Percentiles rank a stretch among this genome's conserved stretches.
Evolutionary conservation across 2,329 filamentous ascomycete species (phyloP).

Genomic region (Verticillium alfalfae): DNA sequence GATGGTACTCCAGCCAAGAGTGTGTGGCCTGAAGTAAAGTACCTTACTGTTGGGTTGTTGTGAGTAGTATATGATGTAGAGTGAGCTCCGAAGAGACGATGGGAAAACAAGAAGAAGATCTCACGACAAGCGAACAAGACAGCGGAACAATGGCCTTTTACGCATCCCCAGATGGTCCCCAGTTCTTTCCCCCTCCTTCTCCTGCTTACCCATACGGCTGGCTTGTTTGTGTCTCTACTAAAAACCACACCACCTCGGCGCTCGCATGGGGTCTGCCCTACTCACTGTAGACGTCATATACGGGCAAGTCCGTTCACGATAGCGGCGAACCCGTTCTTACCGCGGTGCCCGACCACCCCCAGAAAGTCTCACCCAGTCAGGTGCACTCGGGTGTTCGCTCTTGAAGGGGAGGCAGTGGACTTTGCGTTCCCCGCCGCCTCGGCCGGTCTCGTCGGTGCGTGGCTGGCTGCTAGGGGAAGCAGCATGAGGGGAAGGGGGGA

Average conservation of each 20-base stretch:
- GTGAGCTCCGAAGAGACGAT: background rate
- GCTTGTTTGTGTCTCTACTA: too few species aligned
- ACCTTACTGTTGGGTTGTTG: background rate
- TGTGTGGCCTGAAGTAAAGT: background rate
- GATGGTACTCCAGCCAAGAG: too few species aligned
- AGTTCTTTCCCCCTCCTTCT: background rate
- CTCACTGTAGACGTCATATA: background rate
- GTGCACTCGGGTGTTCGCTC: background rate
- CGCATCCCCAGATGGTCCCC: background rate
- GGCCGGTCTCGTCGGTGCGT: too few species aligned
- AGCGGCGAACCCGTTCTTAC: background rate
- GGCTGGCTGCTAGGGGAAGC: too few species aligned
- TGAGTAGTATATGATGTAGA: background rate
- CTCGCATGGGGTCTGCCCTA: background rate
- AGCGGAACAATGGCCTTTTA: background rate
- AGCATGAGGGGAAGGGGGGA: too few species aligned
- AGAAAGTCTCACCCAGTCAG: background rate
- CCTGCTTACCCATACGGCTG: too few species aligned
- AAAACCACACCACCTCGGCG: background rate
- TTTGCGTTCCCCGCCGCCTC: too few species aligned
- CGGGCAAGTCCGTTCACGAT: background rate
- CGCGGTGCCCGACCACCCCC: background rate
- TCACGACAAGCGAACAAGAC: background rate
- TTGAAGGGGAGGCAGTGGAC: too few species aligned
- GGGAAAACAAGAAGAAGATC: background rate